Base-by-base conservation (phyloP, 2,329 filamentous ascomycete species). In the Cladosporium sphaerospermum region DNA sequence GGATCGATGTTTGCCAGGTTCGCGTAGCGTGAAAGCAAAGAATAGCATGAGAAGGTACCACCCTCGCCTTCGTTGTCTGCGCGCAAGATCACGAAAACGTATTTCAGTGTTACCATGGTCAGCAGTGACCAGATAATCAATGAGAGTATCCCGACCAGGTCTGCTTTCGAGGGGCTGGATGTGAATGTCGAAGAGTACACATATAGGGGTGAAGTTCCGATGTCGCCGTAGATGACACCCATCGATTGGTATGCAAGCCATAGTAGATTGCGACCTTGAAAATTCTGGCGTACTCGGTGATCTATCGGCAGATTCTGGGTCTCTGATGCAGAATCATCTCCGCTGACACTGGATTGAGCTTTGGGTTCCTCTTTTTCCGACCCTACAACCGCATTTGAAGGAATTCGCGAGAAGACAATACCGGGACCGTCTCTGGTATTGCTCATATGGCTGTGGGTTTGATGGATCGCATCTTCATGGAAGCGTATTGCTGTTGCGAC, bases 21-120 rank as follows among this genome's bases (percentile, higher is more conserved):
- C 51, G 78, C 77, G 66, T 79, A 83, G 59, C 81, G 73, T 4
- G 82, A 78, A 1, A 87, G 75, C 11, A 87, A 68, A 3, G 80
- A 82, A 66, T 86, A 86, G 23, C 83, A 77, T 31, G 79, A 81
- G 66, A 87, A 87, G 0, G 83, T 86, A 31, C 84, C 84, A 28
- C 84, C 84, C 62, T 88, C 83, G 42, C 84, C 84, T 62, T 87
- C 83, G 56, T 88, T 83, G 64, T 87, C 84, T 49, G 84, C 84
- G 33, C 72, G 73, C 4, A 88, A 69, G 36, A 88, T 78, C 62
- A 88, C 79, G 56, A 85, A 72, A 37, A 83, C 74, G 62, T 88
- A 88, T 69, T 88, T 88, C 54, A 85, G 59, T 0, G 82, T 85
- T 34, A 88, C 83, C 69, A 88, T 85, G 56, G 86, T 70, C 19